These are phyloP conservation scores for Geotrichum macrosporum DNA, from an alignment of 1,139 yeast species.

Conservation along the genomic window DNA sequence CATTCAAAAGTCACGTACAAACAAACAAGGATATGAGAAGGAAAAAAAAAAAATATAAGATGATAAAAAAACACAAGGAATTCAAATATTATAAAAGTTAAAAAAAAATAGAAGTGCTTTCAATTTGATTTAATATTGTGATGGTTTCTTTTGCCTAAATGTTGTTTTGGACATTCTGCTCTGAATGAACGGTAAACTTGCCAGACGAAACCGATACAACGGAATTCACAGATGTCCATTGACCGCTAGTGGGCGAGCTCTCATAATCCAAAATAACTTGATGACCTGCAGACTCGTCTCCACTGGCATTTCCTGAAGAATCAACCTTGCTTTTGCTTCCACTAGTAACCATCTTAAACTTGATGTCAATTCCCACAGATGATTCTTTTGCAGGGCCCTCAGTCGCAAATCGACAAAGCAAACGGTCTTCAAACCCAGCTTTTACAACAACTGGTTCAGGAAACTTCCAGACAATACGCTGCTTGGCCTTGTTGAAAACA, in stretches of 20 bases:
- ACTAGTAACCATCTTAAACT: conserved; percentile 25
- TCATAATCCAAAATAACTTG: conserved; percentile 13
- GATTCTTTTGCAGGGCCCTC: conserved; percentile 35
- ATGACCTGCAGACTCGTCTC: conserved; percentile 13
- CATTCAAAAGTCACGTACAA: too few species aligned
- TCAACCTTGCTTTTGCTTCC: not conserved
- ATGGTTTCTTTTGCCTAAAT: conserved; percentile 1
- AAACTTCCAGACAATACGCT: conserved; percentile 81
- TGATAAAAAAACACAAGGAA: too few species aligned
- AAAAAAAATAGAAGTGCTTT: too few species aligned
- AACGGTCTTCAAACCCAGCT: conserved; percentile 58
- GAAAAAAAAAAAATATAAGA: too few species aligned
- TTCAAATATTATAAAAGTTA: not conserved
- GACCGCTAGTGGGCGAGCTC: not conserved
- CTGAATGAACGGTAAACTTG: conserved; percentile 27
- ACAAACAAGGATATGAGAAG: too few species aligned
- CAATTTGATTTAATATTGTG: too few species aligned
- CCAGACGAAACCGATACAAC: conserved; percentile 25
- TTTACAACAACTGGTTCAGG: conserved; percentile 50
- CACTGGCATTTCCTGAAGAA: conserved; percentile 8
- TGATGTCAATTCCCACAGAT: conserved; percentile 34
- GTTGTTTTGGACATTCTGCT: conserved; percentile 27
- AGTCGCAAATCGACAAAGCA: conserved; percentile 40
- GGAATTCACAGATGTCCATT: conserved; percentile 24
- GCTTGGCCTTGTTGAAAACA: conserved; percentile 76